Evolutionary conservation across 805 yeast species (phyloP).

Genomic region (Candida pseudofarinosa): DNA sequence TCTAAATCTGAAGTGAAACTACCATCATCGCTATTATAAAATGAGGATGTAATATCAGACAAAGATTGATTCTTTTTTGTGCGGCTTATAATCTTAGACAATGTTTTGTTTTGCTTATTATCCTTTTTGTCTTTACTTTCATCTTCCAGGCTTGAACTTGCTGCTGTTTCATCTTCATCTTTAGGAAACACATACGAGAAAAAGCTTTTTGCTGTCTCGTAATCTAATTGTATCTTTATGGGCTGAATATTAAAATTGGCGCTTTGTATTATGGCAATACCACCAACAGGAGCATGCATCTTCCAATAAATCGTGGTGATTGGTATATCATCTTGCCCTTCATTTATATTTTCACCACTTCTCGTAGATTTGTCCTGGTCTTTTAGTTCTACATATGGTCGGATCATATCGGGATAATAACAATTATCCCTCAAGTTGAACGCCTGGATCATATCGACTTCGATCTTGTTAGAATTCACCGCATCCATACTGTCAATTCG

Average conservation of each 20-base stretch:
- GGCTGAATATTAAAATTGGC: conserved; percentile 64
- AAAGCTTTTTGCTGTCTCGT: conserved; percentile 58
- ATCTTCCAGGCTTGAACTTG: conserved; percentile 3
- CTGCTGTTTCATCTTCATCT: conserved; percentile 5
- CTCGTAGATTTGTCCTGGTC: conserved; percentile 12
- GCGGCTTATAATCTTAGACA: neutral
- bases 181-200: conserved; percentile 68
- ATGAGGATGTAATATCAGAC: neutral
- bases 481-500: conserved; percentile 64
- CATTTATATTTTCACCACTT: conserved; percentile 5
- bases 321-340: conserved; percentile 14
- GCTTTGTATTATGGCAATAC: conserved; percentile 72
- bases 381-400: conserved; percentile 38
- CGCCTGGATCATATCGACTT: conserved; percentile 62
- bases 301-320: conserved; percentile 53
- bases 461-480: conserved; percentile 58
- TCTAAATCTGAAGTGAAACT: conserved; percentile 2
- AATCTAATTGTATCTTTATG: conserved; percentile 68
- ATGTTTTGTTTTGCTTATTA: neutral
- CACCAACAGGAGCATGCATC: conserved; percentile 85
- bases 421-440: conserved; percentile 57
- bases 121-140: conserved; percentile 6
- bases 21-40: conserved; percentile 1
- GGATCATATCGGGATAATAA: conserved; percentile 65
- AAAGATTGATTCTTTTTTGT: conserved; percentile 1